phyloP scores from a whole-genome alignment of 257 asterid genomes.

The Anisodus tanguticus region DNA sequence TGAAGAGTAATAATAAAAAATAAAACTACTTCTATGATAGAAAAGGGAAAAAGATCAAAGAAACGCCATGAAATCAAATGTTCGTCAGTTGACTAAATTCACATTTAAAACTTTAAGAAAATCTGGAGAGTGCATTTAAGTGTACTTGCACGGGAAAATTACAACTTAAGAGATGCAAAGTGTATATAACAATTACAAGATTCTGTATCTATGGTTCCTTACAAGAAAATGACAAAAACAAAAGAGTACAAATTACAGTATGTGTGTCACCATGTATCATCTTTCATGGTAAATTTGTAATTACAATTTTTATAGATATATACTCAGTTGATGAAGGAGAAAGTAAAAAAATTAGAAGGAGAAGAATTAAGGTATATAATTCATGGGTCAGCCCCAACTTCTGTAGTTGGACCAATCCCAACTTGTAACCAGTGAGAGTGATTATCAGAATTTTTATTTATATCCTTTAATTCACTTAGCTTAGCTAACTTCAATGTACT shows the following conservation, averaged over 20 bases:
- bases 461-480: conserved; percentile 56
- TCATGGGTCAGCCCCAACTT: conserved; percentile 43
- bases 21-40: too few relatives aligned
- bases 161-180: conserved; percentile 1
- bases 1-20: too few relatives aligned
- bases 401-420: conserved; percentile 71
- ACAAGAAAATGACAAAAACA: background rate
- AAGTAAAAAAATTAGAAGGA: background rate
- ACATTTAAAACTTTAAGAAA: background rate
- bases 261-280: conserved; percentile 20
- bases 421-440: conserved; percentile 84
- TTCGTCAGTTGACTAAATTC: background rate
- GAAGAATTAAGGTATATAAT: background rate
- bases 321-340: background rate
- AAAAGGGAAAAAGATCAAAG: background rate
- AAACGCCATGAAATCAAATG: background rate
- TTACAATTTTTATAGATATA: conserved; percentile 17
- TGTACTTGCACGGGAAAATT: conserved; percentile 4
- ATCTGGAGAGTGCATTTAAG: background rate
- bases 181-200: conserved; percentile 16
- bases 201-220: background rate
- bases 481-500: conserved; percentile 67
- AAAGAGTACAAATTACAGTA: conserved; percentile 23
- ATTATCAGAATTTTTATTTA: conserved; percentile 51
- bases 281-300: background rate